Conservation (phyloP, 164 flowering plant species). For the Cinnamomum chago region DNA sequence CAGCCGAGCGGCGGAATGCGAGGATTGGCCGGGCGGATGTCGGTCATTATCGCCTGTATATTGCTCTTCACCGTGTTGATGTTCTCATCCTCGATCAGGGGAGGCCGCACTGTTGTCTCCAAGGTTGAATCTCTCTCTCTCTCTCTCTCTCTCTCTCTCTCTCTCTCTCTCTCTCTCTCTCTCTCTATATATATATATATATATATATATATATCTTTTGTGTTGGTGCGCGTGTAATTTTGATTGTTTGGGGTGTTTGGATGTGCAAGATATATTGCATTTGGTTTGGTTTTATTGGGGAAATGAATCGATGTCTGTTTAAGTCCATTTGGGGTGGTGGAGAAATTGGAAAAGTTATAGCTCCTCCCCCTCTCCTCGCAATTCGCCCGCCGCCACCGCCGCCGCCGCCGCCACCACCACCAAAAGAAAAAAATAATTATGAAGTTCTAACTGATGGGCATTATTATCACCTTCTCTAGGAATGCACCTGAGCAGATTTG, state of each 20-base stretch:
- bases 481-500: too few species aligned
- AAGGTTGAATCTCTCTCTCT: slow-evolving; percentile 13
- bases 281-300: background rate
- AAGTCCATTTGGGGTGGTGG: too few species aligned
- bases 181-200: background rate
- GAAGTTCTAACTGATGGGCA: too few species aligned
- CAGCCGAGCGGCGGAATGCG: slow-evolving; percentile 27
- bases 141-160: background rate
- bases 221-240: background rate
- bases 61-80: slow-evolving; percentile 35
- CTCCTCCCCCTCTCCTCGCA: too few species aligned
- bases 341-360: too few species aligned
- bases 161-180: background rate
- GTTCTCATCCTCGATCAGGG: slow-evolving; percentile 21
- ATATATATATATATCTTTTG: too few species aligned
- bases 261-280: background rate
- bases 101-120: background rate
- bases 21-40: slow-evolving; percentile 24
- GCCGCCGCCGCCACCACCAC: too few species aligned
- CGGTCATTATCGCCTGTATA: slow-evolving; percentile 31
- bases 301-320: too few species aligned
- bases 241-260: background rate
- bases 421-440: too few species aligned
- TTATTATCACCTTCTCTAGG: too few species aligned
- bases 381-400: too few species aligned